A percentile compares a stretch with the other conserved stretches of the same genome.
phyloP scores from a whole-genome alignment of 176 grass and related monocot genomes.

The Dactylis glomerata region DNA sequence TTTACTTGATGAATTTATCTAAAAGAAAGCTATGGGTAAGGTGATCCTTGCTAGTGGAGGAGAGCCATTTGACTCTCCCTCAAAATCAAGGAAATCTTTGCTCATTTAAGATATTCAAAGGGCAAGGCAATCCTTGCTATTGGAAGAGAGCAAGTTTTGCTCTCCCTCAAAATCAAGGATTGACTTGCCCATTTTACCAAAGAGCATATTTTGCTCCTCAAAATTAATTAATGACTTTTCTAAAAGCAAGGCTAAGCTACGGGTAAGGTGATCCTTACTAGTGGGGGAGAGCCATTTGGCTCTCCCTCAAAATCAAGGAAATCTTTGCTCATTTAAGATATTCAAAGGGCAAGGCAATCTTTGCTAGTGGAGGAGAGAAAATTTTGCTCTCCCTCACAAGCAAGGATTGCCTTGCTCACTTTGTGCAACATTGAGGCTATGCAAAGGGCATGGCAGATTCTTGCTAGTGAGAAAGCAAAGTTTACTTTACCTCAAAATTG shows the following conservation, averaged over 20 bases:
- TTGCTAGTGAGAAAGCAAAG: too few relatives aligned
- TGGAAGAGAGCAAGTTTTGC: not conserved
- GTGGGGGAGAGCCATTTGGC: not conserved
- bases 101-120: not conserved
- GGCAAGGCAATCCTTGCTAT: not conserved
- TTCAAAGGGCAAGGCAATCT: not conserved
- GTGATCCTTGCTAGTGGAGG: not conserved
- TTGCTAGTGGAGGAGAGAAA: not conserved
- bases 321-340: not conserved
- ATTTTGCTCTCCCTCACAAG: not conserved
- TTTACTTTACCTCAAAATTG: not conserved
- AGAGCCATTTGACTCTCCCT: not conserved
- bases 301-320: not conserved
- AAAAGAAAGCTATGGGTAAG: not conserved
- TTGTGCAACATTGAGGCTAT: not conserved
- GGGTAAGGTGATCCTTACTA: not conserved
- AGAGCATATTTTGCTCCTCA: not conserved
- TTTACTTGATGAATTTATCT: not conserved
- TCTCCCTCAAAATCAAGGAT: not conserved
- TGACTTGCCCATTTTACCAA: not conserved
- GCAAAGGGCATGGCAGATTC: too few relatives aligned
- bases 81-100: not conserved
- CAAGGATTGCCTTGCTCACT: not conserved
- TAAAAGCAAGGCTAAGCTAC: not conserved
- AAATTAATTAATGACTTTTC: not conserved